A percentile compares a stretch with the other conserved stretches of the same genome.
These are phyloP conservation scores for Aspergillus cejpii DNA, from an alignment of 2,329 filamentous ascomycete species.

Conservation along the genomic window DNA sequence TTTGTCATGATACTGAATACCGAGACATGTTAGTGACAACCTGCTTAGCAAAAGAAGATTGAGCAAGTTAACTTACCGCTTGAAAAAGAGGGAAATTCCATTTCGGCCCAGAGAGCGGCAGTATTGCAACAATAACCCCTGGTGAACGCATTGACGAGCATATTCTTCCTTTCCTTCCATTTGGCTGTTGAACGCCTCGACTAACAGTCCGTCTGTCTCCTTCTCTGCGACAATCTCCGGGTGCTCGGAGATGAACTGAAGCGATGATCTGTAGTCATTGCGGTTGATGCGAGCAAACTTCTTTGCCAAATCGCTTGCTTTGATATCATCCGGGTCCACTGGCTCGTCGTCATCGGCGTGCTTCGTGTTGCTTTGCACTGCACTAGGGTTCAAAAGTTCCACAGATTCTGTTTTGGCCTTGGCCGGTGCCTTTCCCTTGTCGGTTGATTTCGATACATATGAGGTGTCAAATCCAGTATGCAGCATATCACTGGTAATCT, in stretches of 20 bases:
- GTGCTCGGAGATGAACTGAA: slow-evolving; percentile 72
- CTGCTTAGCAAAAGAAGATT: not conserved
- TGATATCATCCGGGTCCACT: slow-evolving; percentile 64
- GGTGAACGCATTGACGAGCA: slow-evolving; percentile 82
- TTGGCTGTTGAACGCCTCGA: slow-evolving; percentile 85
- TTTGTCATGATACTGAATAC: slow-evolving; percentile 63
- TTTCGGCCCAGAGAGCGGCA: slow-evolving; percentile 83
- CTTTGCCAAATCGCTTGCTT: slow-evolving; percentile 70
- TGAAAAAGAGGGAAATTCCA: slow-evolving; percentile 89
- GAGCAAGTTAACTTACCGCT: slow-evolving; percentile 49
- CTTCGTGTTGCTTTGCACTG: slow-evolving; percentile 35
- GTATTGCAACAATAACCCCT: slow-evolving; percentile 87
- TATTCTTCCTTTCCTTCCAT: slow-evolving; percentile 69
- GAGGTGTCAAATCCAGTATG: slow-evolving; percentile 89
- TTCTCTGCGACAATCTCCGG: slow-evolving; percentile 72
- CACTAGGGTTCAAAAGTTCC: slow-evolving; percentile 69
- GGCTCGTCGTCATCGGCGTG: slow-evolving; percentile 50
- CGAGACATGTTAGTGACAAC: slow-evolving; percentile 8
- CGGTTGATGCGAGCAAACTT: slow-evolving; percentile 72
- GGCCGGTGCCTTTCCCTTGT: slow-evolving; percentile 40
- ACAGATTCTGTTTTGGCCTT: slow-evolving; percentile 44
- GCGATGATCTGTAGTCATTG: slow-evolving; percentile 64
- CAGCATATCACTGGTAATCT: slow-evolving; percentile 89
- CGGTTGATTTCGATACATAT: slow-evolving; percentile 59
- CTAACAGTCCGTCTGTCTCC: slow-evolving; percentile 83